These are phyloP conservation scores for Penicillium cinerascens DNA, from an alignment of 495 filamentous ascomycete genomes.

Conservation along the genomic window DNA sequence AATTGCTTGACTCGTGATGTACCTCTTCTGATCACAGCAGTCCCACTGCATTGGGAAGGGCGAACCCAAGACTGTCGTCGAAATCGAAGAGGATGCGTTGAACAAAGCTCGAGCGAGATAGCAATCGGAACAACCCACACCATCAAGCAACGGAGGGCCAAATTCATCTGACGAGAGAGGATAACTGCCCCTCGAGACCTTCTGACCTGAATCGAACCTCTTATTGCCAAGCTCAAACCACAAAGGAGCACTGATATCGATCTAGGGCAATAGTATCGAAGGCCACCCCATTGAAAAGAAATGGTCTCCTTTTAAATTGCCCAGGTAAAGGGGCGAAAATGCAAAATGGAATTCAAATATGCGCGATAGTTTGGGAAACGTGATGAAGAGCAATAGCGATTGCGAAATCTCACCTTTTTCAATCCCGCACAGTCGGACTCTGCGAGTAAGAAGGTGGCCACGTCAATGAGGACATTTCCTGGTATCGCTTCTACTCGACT, in stretches of 20 bases:
- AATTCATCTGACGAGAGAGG: conserved; percentile 43
- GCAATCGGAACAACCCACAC: conserved; percentile 13
- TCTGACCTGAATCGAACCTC: conserved; percentile 13
- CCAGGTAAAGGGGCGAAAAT: conserved; percentile 34
- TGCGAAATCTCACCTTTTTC: conserved; percentile 54
- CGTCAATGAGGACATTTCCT: conserved; percentile 73
- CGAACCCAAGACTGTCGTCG: conserved; percentile 26
- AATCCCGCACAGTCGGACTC: conserved; percentile 59
- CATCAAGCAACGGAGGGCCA: conserved; percentile 45
- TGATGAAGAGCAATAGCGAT: conserved; percentile 2
- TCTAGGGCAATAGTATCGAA: conserved; percentile 96
- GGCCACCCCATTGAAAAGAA: conserved; percentile 54
- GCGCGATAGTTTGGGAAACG: conserved; percentile 1
- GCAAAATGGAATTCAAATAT: neutral
- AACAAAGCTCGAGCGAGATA: conserved; percentile 8
- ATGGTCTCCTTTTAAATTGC: conserved; percentile 85
- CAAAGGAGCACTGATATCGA: conserved; percentile 16
- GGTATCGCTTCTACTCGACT: conserved; percentile 60
- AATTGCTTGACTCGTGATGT: conserved; percentile 48
- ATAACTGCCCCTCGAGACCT: conserved; percentile 28
- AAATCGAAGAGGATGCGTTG: conserved; percentile 24
- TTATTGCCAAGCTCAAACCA: conserved; percentile 27
- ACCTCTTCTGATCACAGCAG: conserved; percentile 50
- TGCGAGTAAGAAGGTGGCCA: conserved; percentile 68
- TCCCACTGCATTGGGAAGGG: conserved; percentile 51